Conservation (phyloP, 108 stramenopile genomes). For the Licmophora abbreviata region DNA sequence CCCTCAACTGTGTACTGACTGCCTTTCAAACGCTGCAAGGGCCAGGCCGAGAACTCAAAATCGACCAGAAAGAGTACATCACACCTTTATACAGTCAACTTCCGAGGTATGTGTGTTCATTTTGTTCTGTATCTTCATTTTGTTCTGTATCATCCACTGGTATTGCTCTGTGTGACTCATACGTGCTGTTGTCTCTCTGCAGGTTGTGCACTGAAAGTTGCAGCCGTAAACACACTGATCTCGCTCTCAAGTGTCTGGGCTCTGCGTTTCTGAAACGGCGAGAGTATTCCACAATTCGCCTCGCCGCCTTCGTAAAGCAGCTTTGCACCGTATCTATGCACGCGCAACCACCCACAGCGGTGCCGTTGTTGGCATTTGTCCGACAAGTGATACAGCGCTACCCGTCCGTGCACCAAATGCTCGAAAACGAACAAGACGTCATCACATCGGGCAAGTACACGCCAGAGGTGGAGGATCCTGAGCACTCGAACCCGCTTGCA, state of each 20-base stretch:
- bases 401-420: conserved; percentile 44
- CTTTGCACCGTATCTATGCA: conserved; percentile 60
- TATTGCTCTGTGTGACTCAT: conserved; percentile 1
- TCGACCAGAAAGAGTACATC: conserved; percentile 79
- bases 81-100: conserved; percentile 69
- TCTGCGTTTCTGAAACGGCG: conserved; percentile 71
- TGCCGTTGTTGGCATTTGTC: conserved; percentile 65
- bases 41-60: conserved; percentile 72
- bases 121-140: neutral
- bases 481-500: conserved; percentile 70
- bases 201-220: conserved; percentile 15
- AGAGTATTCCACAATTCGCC: conserved; percentile 62
- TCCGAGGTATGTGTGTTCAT: conserved; percentile 9
- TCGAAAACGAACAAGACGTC: conserved; percentile 83
- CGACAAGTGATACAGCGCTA: conserved; percentile 70
- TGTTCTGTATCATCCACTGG: neutral
- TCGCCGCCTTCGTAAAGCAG: conserved; percentile 74
- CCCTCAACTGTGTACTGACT: conserved; percentile 71
- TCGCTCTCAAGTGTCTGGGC: conserved; percentile 53
- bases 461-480: conserved; percentile 70
- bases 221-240: conserved; percentile 20
- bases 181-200: conserved; percentile 15
- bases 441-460: conserved; percentile 64
- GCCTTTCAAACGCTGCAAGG: conserved; percentile 80
- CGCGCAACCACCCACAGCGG: conserved; percentile 50